Evolutionary conservation across 2,329 filamentous ascomycete species (phyloP), one percentile per base, ranked within the genome.

Genomic region (Ophiostoma populinum): DNA sequence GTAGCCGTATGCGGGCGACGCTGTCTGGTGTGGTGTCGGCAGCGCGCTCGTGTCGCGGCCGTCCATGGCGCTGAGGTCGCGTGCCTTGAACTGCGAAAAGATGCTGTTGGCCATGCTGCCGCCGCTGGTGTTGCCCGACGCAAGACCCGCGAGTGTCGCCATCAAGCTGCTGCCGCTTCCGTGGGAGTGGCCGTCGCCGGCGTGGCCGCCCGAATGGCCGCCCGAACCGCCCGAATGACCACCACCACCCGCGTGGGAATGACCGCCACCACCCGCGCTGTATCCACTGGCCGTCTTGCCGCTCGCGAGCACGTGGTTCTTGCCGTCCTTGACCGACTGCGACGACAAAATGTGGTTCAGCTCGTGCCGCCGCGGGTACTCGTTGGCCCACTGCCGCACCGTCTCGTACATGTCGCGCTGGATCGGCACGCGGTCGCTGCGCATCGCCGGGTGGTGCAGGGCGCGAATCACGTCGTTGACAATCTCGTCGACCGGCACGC

Each of bases 351-450:
- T 49, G 35, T 70, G 60, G 50, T 92, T 76, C 13, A 95, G 62
- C 34, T 73, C 66, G 35, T 70, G 60, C 28, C 73, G 72, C 42
- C 78, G 74, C 3, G 73, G 63, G 38, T 76, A 67, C 45, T 75
- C 68, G 33, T 81, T 67, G 0, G 71, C 76, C 87, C 87, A 98
- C 40, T 69, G 65, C 47, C 80, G 70, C 2, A 98, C 83, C 0
- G 80, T 82, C 36, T 74, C 66, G 57, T 81, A 95, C 90, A 98
- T 98, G 35, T 75, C 75, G 29, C 71, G 68, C 44, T 95, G 90
- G 19, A 90, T 75, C 51, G 92, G 80, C 38, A 80, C 61, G 37
- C 65, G 62, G 36, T 80, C 74, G 46, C 90, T 70, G 17, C 87
- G 76, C 20, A 83, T 62, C 6, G 80, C 79, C 1, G 90, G 90